Evolutionary conservation across 306 rosid species (phyloP), one percentile per base, ranked within the genome.

Genomic region (Crataegus laevigata): DNA sequence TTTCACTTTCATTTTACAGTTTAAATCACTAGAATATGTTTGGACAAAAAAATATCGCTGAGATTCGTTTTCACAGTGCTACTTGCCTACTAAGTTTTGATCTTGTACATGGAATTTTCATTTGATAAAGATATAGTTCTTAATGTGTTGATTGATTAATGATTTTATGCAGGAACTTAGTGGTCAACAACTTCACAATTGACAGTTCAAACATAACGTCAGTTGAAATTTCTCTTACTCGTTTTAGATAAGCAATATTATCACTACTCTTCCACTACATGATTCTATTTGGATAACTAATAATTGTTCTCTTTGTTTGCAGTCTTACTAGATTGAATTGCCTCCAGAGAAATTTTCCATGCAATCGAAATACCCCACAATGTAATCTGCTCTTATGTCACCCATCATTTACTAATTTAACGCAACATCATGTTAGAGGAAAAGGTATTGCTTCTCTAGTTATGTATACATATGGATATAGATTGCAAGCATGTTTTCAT

Each of bases 161-260:
- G 32, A 51, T 11, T 32, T 17, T 66, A 11, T 75, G 77, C 74
- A 81, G 84, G 80, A 81, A 81, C 26, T 43, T 81, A 47, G 84
- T 69, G 66, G 80, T 58, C 63, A 81, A 81, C 80, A 76, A 76
- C 72, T 81, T 81, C 80, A 71, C 62, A 10, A n/a, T 76, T 26
- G 69, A 11, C 42, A 64, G 64, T 28, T 75, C 79, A 28, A 69
- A 69, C 26, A 28, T 29, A 40, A 63, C 64, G 84, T 81, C 54
- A 62, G 80, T 45, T 15, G 15, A 32, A 30, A 43, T 71, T 52
- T 17, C 59, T 45, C 65, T 29, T 6, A 32, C 3, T 26, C 8
- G 13, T 13, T 15, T 12, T 50, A 29, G 8, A 47, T 15, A 15
- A 43, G 25, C 14, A 42, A 42, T 67, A 67, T 6, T 14, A 22